phyloP scores from a whole-genome alignment of 331 rosid genomes.

The Spiraea crenata region DNA sequence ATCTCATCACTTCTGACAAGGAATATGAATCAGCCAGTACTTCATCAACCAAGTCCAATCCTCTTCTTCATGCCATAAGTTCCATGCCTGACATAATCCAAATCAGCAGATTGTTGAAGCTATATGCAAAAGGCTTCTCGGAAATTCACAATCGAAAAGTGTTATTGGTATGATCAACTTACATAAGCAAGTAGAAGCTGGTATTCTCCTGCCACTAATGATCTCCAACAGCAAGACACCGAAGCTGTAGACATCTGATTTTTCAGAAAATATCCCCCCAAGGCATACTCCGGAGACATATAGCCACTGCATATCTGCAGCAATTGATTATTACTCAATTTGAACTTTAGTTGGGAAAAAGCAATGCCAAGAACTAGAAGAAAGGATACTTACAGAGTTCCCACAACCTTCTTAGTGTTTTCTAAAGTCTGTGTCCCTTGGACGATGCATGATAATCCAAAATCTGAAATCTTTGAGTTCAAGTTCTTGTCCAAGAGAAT shows the following conservation, averaged over 20 bases:
- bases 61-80: background rate
- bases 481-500: slow-evolving; percentile 32
- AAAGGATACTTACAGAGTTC: slow-evolving; percentile 33
- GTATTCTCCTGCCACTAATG: background rate
- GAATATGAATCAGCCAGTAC: background rate
- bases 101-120: background rate
- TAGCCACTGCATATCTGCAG: background rate
- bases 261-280: slow-evolving; percentile 8
- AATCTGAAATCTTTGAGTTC: slow-evolving; percentile 47
- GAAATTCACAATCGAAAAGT: background rate
- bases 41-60: slow-evolving; percentile 1
- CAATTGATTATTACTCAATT: background rate
- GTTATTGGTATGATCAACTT: background rate
- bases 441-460: slow-evolving; percentile 39
- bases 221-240: slow-evolving; percentile 15
- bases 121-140: background rate
- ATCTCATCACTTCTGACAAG: background rate
- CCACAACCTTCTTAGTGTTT: slow-evolving; percentile 37
- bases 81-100: background rate
- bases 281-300: slow-evolving; percentile 1
- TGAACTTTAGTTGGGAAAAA: too few species aligned
- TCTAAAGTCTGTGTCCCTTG: slow-evolving; percentile 21
- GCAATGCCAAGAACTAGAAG: background rate
- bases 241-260: background rate
- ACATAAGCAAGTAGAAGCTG: background rate